phyloP scores from a whole-genome alignment of 768 basidiomycete genomes.

The Mycena rosella region DNA sequence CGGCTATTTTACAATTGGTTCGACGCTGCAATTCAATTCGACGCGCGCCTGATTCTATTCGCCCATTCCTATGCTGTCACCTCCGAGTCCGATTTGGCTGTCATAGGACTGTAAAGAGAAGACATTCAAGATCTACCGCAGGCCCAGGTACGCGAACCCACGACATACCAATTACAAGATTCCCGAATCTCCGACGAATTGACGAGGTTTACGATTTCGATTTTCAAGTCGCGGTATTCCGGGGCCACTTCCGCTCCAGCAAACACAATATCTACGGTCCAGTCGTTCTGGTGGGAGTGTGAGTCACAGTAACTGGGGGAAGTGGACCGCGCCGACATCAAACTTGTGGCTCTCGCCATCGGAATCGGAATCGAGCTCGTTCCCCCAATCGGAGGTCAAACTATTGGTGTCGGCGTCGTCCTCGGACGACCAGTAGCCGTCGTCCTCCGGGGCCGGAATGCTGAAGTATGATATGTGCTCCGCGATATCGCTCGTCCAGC shows the following conservation, averaged over 20 bases:
- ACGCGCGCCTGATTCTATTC: too few relatives aligned
- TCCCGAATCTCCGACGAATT: conserved; percentile 20
- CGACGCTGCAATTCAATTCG: neutral
- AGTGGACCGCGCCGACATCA: neutral
- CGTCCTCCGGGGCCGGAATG: neutral
- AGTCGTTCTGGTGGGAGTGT: conserved; percentile 8
- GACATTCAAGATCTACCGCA: conserved; percentile 8
- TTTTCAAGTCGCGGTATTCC: conserved; percentile 5
- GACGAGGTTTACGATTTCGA: conserved; percentile 19
- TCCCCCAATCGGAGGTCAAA: conserved; percentile 26
- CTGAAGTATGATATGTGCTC: neutral
- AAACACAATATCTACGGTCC: neutral
- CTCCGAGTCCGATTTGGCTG: conserved; percentile 13
- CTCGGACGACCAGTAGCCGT: conserved; percentile 31
- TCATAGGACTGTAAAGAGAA: neutral
- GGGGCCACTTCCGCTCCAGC: conserved; percentile 5
- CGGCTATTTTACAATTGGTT: neutral
- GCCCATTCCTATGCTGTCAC: neutral
- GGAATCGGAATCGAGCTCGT: conserved; percentile 15
- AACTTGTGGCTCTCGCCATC: conserved; percentile 5
- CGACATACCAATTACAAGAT: conserved; percentile 10
- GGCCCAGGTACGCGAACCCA: neutral
- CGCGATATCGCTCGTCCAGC: neutral
- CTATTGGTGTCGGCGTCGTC: conserved; percentile 9
- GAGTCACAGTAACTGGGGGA: neutral